A percentile compares a stretch with the other conserved stretches of the same genome.
Conservation (phyloP, 2,329 filamentous ascomycete genomes). For the Ustulina deusta region DNA sequence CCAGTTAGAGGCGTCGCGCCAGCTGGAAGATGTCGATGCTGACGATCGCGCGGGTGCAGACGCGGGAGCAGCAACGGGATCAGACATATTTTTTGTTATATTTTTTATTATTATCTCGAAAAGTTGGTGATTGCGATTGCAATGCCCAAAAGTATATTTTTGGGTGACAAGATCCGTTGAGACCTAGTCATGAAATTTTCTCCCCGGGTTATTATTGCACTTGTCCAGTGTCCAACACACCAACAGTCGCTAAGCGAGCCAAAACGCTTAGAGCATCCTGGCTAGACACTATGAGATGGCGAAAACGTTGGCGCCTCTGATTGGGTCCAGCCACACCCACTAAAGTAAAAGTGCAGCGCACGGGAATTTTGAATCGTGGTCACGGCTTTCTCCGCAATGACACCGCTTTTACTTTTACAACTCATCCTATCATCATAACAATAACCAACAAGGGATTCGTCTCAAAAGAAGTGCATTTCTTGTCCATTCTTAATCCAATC, state of each 20-base stretch:
- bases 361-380: constrained; percentile 17
- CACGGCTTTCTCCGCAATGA: constrained; percentile 1
- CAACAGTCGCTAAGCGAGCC: constrained; percentile 31
- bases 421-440: neutral
- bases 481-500: neutral
- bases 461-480: neutral
- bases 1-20: constrained; percentile 37
- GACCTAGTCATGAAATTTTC: constrained; percentile 36
- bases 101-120: neutral
- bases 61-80: constrained; percentile 17
- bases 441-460: neutral
- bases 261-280: constrained; percentile 10
- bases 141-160: constrained; percentile 9
- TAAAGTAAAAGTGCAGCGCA: constrained; percentile 9
- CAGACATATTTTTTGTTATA: constrained; percentile 29
- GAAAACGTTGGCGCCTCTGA: constrained; percentile 33
- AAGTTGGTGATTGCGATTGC: neutral
- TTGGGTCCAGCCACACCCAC: constrained; percentile 27
- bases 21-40: constrained; percentile 30
- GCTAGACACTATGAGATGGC: constrained; percentile 25
- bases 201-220: constrained; percentile 18
- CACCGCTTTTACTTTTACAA: too few species aligned
- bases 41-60: constrained; percentile 14
- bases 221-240: constrained; percentile 19
- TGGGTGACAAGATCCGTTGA: constrained; percentile 14